Evolutionary conservation across 306 rosid species (phyloP), one percentile per base, ranked within the genome.

Genomic region (Trifolium repens): DNA sequence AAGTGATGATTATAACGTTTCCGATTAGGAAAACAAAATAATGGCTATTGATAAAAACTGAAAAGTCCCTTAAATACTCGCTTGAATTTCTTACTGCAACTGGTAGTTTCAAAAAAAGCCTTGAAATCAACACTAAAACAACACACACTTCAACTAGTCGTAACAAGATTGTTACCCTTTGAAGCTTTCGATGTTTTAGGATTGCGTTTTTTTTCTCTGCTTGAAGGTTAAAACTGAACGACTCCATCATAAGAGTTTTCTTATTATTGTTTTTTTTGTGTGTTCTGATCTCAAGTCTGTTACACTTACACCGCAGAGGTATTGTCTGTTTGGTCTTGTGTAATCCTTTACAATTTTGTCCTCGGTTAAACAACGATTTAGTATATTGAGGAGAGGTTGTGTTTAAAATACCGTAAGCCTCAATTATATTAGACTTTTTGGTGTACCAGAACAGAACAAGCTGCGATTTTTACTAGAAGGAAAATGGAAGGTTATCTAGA

Each of bases 21-120:
- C 98, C 98, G 2, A 94, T 16, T 0, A 94, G 70, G 19, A 94
- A 94, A 77, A 94, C 88, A 44, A 90, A 90, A 58, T 82, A 84
- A 52, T 94, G 94, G 4, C 85, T 90, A 0, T 82, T 78, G 66
- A 94, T 8, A 73, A 79, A 61, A 16, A 81, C 69, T 0, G 94
- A 82, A 4, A 91, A 44, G 24, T 78, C 88, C 5, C 74, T 83
- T 72, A 94, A 79, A 61, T 80, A 90, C 72, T 81, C 87, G 47
- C 91, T 74, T 24, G 89, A 86, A 79, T 80, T 90, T 83, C 78
- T 94, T 39, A 91, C 74, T 4, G 87, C 89, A 27, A 46, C 75
- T 0, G 90, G 96, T 32, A 93, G 80, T 4, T 80, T 80, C 47
- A 84, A 15, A 24, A 91, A 88, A 17, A 90, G 46, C 83, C 84